Base-by-base conservation (phyloP, 1,284 basidiomycete species). In the Leccinum variabile region DNA sequence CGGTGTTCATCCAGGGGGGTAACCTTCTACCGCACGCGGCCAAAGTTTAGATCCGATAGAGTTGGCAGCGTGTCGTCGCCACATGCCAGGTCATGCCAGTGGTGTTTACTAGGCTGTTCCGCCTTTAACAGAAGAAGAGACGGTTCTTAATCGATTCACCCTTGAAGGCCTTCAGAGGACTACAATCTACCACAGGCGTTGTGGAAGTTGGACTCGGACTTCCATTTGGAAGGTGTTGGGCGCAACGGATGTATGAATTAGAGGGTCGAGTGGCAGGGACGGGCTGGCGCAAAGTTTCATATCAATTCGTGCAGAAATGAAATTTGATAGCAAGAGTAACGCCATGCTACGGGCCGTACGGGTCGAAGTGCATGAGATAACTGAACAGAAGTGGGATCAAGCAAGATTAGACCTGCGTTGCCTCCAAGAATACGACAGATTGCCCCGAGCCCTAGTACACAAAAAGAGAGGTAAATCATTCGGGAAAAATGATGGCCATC, bases 221-320 rank as follows among this genome's bases (percentile, higher is more conserved):
- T 71, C 54, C 65, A 66, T 56, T 54, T 44, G 54, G 53, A 14
- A 18, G 3, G 54, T 41, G 33, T 35, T 57, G 44, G 39, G 46
- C 14, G 63, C 13, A 52, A 46, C 22, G n/a, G 55, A 39, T 32
- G 39, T 46, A 18, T 55, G 54, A 25, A 25, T 32, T 39, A 16
- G 33, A 49, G 3, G 32, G 41, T 68, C 41, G 32, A 55, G 13
- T 46, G 30, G 41, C 22, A 33, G 39, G 62, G 53, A 59, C 60
- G 44, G 18, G 46, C 41, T 55, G 57, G 25, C 13, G 30, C 16
- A 30, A 16, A 28, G 44, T 14, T 9, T 49, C 18, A 18, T 25
- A 16, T 28, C 14, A 37, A 39, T 37, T 28, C 30, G 41, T 53
- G 18, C 39, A 5, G 35, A 57, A 41, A 39, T 30, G 28, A 46